Evolutionary conservation across 805 yeast genomes (phyloP), one percentile per base, ranked within the genome.

Genomic region (Gaillardinia entomophila): DNA sequence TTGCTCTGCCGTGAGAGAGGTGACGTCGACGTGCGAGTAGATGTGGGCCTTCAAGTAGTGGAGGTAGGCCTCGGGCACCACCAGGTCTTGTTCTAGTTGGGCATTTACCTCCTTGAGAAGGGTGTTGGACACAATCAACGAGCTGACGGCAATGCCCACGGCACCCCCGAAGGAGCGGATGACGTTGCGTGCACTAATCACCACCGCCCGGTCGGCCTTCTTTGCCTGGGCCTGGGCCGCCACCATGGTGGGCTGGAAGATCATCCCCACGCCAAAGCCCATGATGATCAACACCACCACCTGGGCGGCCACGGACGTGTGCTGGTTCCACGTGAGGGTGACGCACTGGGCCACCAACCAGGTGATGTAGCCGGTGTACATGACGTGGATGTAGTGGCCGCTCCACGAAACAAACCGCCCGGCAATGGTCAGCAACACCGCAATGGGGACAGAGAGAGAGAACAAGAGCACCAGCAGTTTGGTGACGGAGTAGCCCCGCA

Each of bases 111-210:
- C 45, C 26, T 41, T 38, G 34, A 58, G 34, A 24, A 65, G 40
- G 1, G 63, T 44, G 38, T 63, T 66, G 34, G 65, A 53, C 13
- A 64, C 52, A 19, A 62, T 60, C 12, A 62, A 51, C 1, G 71
- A 60, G 16, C 60, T 49, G 7, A 71, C 51, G 1, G 82, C 79
- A 24, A 76, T 56, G 0, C 83, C 82, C 17, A 75, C 55, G 1
- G 82, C 68, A n/a, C 80, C 80, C 12, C 83, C 84, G 35, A 78
- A 66, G 3, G 78, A 70, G 34, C 83, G 56, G 29, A 73, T 43
- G 16, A 75, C 74, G 42, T 75, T 76, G 48, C 83, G 60, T 1
- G 78, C 61, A 3, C 79, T 64, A 7, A 76, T 75, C 11, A 74
- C 74, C 10, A 77, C 77, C 0, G 82, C 78, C 28, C 84, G 51